phyloP scores from a whole-genome alignment of 306 rosid genomes.

The Vigna angularis region DNA sequence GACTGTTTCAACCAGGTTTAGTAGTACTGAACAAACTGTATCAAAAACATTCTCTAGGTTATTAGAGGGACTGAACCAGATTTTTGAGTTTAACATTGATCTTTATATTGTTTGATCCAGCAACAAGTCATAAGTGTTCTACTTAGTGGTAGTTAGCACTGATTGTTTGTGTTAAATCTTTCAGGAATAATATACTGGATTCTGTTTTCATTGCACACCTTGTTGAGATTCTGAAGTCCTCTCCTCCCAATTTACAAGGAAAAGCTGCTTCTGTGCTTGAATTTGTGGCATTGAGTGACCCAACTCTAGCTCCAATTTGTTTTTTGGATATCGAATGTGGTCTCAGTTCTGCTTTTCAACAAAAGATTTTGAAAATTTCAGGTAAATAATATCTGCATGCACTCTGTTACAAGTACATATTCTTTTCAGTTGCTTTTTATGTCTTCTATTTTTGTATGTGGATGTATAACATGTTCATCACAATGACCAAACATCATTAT shows the following conservation, averaged over 20 bases:
- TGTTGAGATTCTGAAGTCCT: slow-evolving; percentile 74
- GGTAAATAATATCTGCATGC: slow-evolving; percentile 35
- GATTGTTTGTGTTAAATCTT: slow-evolving; percentile 2
- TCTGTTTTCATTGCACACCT: slow-evolving; percentile 57
- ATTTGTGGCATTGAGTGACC: slow-evolving; percentile 71
- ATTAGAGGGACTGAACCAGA: slow-evolving; percentile 23
- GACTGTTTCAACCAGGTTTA: slow-evolving; percentile 44
- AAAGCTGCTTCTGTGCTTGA: slow-evolving; percentile 84
- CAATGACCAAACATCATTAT: slow-evolving; percentile 1
- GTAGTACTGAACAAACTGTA: slow-evolving; percentile 36
- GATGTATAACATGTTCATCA: slow-evolving; percentile 15
- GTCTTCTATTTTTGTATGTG: not conserved
- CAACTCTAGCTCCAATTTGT: slow-evolving; percentile 53
- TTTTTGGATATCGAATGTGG: slow-evolving; percentile 70
- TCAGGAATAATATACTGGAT: slow-evolving; percentile 73
- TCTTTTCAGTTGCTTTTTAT: not conserved
- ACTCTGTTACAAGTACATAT: not conserved
- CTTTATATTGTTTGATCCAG: slow-evolving; percentile 29
- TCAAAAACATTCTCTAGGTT: slow-evolving; percentile 58
- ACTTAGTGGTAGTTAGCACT: slow-evolving; percentile 9
- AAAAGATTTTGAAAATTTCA: slow-evolving; percentile 62
- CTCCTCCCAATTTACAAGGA: slow-evolving; percentile 69
- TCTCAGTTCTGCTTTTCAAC: slow-evolving; percentile 69
- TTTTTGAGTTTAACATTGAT: slow-evolving; percentile 27
- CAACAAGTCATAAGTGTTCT: slow-evolving; percentile 17